Percentiles rank a stretch among this genome's conserved stretches.
These are phyloP conservation scores for Metschnikowia rubicola DNA, from an alignment of 805 yeast genomes.

Conservation along the genomic window DNA sequence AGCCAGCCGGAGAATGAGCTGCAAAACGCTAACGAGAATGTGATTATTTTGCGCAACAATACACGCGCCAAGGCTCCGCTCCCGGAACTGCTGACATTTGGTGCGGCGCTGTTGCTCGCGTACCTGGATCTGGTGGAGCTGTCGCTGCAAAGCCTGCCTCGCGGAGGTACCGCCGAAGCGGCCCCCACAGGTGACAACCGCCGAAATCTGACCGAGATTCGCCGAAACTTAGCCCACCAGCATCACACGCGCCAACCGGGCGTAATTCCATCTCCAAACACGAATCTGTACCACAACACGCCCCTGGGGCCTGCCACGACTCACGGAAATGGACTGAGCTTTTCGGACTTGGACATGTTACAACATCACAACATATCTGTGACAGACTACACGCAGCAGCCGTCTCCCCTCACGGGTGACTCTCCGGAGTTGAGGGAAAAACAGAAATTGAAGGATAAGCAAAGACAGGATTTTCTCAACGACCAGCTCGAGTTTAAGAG, in stretches of 20 bases:
- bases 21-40: constrained; percentile 41
- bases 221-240: background rate
- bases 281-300: constrained; percentile 25
- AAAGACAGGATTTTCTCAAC: constrained; percentile 4
- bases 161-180: background rate
- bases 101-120: background rate
- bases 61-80: constrained; percentile 51
- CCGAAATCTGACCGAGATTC: background rate
- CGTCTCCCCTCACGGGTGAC: constrained; percentile 23
- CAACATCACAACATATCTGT: constrained; percentile 7
- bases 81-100: constrained; percentile 19
- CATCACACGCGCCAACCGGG: background rate
- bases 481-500: constrained; percentile 9
- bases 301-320: constrained; percentile 17
- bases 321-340: constrained; percentile 1
- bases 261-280: constrained; percentile 25
- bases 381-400: constrained; percentile 20
- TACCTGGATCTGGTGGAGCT: constrained; percentile 12
- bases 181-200: background rate
- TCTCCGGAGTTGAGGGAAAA: constrained; percentile 17
- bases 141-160: constrained; percentile 11
- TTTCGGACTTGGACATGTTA: constrained; percentile 12
- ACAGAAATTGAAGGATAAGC: constrained; percentile 4
- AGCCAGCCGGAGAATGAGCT: constrained; percentile 4
- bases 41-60: constrained; percentile 50